Conservation (phyloP, 169 alveolate species). For the Plasmodium relictum region DNA sequence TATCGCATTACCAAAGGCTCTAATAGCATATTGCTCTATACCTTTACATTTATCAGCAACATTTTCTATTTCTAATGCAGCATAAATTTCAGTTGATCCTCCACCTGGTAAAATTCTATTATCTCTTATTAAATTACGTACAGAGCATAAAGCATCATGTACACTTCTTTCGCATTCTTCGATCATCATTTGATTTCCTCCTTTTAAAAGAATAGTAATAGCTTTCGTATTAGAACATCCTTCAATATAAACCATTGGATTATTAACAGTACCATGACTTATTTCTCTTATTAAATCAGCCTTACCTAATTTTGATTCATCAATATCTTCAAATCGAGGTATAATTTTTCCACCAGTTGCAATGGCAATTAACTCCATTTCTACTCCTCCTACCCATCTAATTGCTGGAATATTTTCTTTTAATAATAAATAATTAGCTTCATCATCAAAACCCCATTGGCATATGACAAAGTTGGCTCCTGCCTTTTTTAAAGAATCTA, state of each 20-base stretch:
- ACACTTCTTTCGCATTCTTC: slow-evolving; percentile 98
- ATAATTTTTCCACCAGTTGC: slow-evolving; percentile 99
- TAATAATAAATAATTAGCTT: slow-evolving; percentile 95
- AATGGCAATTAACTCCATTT: slow-evolving; percentile 98
- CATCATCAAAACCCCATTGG: slow-evolving; percentile 99
- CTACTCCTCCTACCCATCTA: slow-evolving; percentile 99
- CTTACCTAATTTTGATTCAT: slow-evolving; percentile 95
- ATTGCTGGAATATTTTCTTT: slow-evolving; percentile 95
- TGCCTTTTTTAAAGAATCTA: slow-evolving; percentile 93
- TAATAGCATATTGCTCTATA: slow-evolving; percentile 98
- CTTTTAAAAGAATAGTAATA: slow-evolving; percentile 96
- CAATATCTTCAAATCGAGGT: slow-evolving; percentile 96
- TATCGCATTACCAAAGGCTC: slow-evolving; percentile 98
- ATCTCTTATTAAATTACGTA: slow-evolving; percentile 92
- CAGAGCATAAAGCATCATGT: slow-evolving; percentile 99
- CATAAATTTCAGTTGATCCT: slow-evolving; percentile 98
- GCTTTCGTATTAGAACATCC: slow-evolving; percentile 95
- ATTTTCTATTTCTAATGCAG: slow-evolving; percentile 93
- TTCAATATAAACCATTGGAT: slow-evolving; percentile 96
- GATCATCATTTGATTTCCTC: slow-evolving; percentile 97
- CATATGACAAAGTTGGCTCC: slow-evolving; percentile 98
- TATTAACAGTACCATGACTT: slow-evolving; percentile 96
- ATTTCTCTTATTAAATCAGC: slow-evolving; percentile 95
- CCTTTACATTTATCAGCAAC: slow-evolving; percentile 94
- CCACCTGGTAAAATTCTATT: slow-evolving; percentile 97